phyloP scores from a whole-genome alignment of 345 rosid genomes.

The Dipteronia sinensis region DNA sequence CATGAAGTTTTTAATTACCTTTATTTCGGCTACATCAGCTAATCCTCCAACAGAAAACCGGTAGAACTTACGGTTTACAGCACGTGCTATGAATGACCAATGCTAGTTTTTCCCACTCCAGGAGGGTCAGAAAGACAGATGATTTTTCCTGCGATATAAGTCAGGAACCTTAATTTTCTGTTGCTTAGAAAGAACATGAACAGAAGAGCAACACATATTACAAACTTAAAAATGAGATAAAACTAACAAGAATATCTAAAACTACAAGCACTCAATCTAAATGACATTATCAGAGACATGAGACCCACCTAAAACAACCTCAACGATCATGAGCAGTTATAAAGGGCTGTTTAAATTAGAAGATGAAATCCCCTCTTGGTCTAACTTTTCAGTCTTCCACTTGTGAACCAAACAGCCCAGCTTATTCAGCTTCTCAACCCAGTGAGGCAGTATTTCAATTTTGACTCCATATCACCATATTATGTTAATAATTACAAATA shows the following conservation, averaged over 20 bases:
- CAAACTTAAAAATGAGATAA: not conserved
- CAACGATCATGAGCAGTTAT: not conserved
- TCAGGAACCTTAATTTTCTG: slow-evolving; percentile 14
- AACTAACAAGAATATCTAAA: not conserved
- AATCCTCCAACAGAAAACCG: slow-evolving; percentile 99
- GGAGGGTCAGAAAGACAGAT: slow-evolving; percentile 99
- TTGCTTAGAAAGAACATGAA: not conserved
- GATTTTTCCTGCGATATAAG: slow-evolving; percentile 73
- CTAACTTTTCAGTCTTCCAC: not conserved
- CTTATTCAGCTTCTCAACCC: not conserved
- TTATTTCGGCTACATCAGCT: slow-evolving; percentile 98
- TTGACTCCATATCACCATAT: not conserved
- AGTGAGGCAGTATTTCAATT: not conserved
- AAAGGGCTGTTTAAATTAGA: not conserved
- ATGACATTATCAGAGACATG: not conserved
- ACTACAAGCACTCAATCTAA: not conserved
- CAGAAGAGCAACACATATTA: not conserved
- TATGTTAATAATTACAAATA: not conserved
- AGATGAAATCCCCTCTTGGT: not conserved
- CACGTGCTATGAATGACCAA: slow-evolving; percentile 97
- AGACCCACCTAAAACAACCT: not conserved
- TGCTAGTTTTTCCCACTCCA: slow-evolving; percentile 99
- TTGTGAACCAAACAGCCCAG: not conserved
- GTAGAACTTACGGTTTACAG: slow-evolving; percentile 87
- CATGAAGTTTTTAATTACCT: slow-evolving; percentile 49